These are phyloP conservation scores for Escallonia herrerae DNA, from an alignment of 129 eudicot species.

Conservation along the genomic window DNA sequence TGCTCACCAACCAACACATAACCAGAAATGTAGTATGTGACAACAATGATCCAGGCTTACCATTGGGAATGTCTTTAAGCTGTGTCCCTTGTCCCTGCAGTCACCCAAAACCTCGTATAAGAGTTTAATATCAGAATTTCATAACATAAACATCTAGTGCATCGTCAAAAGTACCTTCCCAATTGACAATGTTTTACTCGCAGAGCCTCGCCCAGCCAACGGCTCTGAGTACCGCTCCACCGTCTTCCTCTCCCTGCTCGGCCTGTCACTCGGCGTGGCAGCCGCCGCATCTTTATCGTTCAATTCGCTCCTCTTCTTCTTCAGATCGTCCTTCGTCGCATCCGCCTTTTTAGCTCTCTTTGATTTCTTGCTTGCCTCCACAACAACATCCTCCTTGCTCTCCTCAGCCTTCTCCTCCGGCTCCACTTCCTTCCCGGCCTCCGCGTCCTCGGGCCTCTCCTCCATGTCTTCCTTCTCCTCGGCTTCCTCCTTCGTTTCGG, in stretches of 20 bases:
- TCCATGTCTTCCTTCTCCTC: conserved; percentile 5
- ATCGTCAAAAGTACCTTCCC: conserved; percentile 38
- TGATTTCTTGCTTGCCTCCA: not conserved
- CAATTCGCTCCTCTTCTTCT: conserved; percentile 11
- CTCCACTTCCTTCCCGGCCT: not conserved
- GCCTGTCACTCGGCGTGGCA: conserved; percentile 53
- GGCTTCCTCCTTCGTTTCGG: conserved; percentile 1
- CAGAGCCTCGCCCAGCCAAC: conserved; percentile 18
- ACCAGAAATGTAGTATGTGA: too few species aligned
- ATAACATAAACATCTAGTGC: not conserved
- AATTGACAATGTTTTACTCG: conserved; percentile 42
- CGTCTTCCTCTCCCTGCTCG: conserved; percentile 72
- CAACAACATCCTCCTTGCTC: not conserved
- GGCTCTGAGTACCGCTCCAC: conserved; percentile 64
- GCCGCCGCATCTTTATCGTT: conserved; percentile 11
- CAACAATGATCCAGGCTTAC: conserved; percentile 16
- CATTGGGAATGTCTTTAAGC: conserved; percentile 92
- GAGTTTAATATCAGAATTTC: not conserved
- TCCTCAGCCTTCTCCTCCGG: not conserved
- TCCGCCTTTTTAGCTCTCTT: conserved; percentile 1
- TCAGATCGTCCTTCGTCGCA: not conserved
- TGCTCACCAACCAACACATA: too few species aligned
- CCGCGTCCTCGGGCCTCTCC: conserved; percentile 19
- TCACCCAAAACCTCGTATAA: not conserved
- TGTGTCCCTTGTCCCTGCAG: conserved; percentile 69